A percentile compares a stretch with the other conserved stretches of the same genome.
These are phyloP conservation scores for Capsicum baccatum DNA, from an alignment of 257 asterid species.

Conservation along the genomic window DNA sequence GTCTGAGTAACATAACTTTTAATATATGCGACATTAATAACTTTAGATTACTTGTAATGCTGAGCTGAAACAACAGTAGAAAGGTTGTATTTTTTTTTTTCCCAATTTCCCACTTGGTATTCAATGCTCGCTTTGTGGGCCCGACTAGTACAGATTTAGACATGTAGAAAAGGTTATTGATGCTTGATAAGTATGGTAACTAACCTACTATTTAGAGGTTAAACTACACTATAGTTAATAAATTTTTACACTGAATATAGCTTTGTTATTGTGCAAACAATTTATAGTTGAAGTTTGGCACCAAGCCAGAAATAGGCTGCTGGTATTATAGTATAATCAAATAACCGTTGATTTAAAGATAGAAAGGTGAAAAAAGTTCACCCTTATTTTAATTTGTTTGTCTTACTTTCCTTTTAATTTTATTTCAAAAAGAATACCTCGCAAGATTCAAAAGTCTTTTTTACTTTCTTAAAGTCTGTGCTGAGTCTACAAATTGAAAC, in stretches of 20 bases:
- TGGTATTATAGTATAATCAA: too few species aligned
- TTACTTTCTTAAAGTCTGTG: too few species aligned
- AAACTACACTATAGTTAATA: background rate
- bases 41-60: background rate
- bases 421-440: too few species aligned
- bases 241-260: background rate
- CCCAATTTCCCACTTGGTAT: background rate
- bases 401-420: too few species aligned
- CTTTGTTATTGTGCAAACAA: background rate
- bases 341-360: too few species aligned
- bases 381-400: too few species aligned
- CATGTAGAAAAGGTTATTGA: background rate
- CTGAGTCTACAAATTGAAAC: too few species aligned
- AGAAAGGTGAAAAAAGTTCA: too few species aligned
- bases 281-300: background rate
- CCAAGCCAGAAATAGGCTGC: too few species aligned
- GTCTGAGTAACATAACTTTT: background rate
- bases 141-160: background rate
- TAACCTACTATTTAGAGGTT: background rate
- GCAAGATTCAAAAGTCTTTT: too few species aligned
- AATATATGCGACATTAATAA: background rate
- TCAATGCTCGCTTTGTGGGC: background rate
- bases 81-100: background rate
- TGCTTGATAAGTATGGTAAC: background rate
- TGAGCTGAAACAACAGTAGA: background rate